These are phyloP conservation scores for Craspedostauros australis DNA, from an alignment of 108 stramenopile genomes.

Conservation along the genomic window DNA sequence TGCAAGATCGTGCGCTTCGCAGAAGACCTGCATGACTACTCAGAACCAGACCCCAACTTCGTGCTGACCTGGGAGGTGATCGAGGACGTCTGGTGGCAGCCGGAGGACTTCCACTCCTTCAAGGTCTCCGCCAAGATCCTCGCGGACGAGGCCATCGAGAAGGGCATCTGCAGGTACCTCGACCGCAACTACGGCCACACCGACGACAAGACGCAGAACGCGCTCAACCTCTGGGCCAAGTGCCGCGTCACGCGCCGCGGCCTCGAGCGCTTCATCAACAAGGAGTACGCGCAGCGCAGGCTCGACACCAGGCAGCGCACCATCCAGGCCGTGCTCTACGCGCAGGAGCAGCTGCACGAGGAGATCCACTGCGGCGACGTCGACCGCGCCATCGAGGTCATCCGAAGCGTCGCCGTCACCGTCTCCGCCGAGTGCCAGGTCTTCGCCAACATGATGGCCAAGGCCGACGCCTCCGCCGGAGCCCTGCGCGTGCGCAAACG, in stretches of 20 bases:
- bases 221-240: constrained; percentile 4
- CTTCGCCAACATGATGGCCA: constrained; percentile 12
- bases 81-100: no score
- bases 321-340: constrained; percentile 4
- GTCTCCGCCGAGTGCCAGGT: constrained; percentile 2
- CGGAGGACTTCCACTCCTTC: no score
- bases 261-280: constrained; percentile 11
- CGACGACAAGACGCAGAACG: constrained; percentile 13
- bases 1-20: no score
- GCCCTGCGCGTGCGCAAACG: no score
- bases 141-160: not conserved
- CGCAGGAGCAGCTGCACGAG: constrained; percentile 5
- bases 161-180: constrained; percentile 1
- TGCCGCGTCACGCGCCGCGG: constrained; percentile 1
- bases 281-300: not conserved
- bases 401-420: constrained; percentile 3
- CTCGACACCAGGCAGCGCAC: not conserved
- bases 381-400: not conserved
- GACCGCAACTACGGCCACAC: constrained; percentile 7
- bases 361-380: no score
- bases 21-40: no score
- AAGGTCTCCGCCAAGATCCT: constrained; percentile 1
- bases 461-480: no score
- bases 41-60: no score
- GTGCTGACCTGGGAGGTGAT: no score